Evolutionary conservation across 805 yeast species (phyloP), one percentile per base, ranked within the genome.

Genomic region (Ogataea glucozyma): DNA sequence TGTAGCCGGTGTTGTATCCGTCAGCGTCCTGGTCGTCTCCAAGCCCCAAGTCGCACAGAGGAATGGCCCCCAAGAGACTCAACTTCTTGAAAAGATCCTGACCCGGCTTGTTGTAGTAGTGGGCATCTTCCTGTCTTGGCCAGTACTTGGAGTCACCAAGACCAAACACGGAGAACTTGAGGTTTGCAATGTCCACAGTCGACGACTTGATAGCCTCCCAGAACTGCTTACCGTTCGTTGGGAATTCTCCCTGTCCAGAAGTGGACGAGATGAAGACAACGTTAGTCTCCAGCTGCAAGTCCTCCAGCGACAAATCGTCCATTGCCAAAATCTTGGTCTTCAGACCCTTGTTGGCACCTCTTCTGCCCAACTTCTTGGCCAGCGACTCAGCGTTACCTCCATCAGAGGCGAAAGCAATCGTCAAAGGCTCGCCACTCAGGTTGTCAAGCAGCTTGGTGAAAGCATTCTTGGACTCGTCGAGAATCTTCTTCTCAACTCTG

Each of bases 11-110:
- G 54, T 82, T 81, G 67, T 75, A 89, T 16, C 97, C 97, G 70
- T 91, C 97, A 17, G 96, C 95, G 62, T 88, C 98, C 70, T 91
- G 98, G 61, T 91, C 98, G 65, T 91, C 97, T 67, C 98, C 98
- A 36, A 87, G 72, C 14, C 96, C 97, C 33, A 89, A 66, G 3
- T 85, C 86, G 44, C 79, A 76, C 41, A 91, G 68, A 46, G 79
- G 80, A 47, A 74, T 79, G 47, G 85, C 97, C 31, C 95, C 93
- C 46, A 88, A 73, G 45, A 83, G 69, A 49, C 68, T 70, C 49
- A 91, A 67, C 49, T 83, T 81, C 49, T 76, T 77, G 60, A 67
- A 71, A 50, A 91, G 69, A 63, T 89, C 97, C 51, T 75, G 75
- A 14, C 84, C 78, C 12, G 98, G 98, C 64, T 89, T 90, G 72